Conservation (phyloP, 768 basidiomycete genomes). For the Pulveroboletus sp. region DNA sequence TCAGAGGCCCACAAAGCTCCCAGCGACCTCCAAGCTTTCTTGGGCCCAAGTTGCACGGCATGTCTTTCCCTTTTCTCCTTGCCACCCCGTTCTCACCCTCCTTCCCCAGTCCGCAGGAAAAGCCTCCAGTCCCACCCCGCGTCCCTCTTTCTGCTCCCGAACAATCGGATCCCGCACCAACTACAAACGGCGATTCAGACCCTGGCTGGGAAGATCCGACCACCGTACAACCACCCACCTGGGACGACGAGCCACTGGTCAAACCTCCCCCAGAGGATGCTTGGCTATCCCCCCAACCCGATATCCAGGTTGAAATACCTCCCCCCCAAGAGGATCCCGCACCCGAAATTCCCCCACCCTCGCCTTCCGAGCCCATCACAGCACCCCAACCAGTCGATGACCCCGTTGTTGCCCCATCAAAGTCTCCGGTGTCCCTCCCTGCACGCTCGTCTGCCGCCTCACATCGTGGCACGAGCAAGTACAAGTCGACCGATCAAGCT, state of each 20-base stretch:
- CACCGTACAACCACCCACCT: conserved; percentile 60
- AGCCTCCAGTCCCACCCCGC: conserved; percentile 42
- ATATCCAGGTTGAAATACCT: conserved; percentile 16
- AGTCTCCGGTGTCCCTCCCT: conserved; percentile 44
- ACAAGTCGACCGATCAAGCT: conserved; percentile 72
- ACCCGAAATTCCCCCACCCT: conserved; percentile 14
- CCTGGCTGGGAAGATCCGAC: conserved; percentile 70
- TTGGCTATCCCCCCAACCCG: conserved; percentile 27
- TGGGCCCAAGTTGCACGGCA: conserved; percentile 82
- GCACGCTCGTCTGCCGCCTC: conserved; percentile 49
- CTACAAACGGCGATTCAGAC: conserved; percentile 34
- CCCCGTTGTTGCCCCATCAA: conserved; percentile 33
- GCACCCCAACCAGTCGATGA: conserved; percentile 20
- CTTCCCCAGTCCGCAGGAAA: conserved; percentile 57
- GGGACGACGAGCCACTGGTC: conserved; percentile 64
- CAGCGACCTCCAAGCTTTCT: conserved; percentile 73
- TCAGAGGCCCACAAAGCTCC: conserved; percentile 45
- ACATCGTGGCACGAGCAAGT: conserved; percentile 56
- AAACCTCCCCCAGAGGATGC: conserved; percentile 32
- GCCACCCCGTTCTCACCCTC: conserved; percentile 1
- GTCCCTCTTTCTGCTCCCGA: conserved; percentile 20
- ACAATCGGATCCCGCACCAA: conserved; percentile 23
- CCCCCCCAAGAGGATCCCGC: conserved; percentile 35
- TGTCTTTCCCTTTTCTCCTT: background rate
- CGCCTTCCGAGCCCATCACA: conserved; percentile 16